These are phyloP conservation scores for Coriaria nepalensis DNA, from an alignment of 306 rosid genomes.

Conservation along the genomic window DNA sequence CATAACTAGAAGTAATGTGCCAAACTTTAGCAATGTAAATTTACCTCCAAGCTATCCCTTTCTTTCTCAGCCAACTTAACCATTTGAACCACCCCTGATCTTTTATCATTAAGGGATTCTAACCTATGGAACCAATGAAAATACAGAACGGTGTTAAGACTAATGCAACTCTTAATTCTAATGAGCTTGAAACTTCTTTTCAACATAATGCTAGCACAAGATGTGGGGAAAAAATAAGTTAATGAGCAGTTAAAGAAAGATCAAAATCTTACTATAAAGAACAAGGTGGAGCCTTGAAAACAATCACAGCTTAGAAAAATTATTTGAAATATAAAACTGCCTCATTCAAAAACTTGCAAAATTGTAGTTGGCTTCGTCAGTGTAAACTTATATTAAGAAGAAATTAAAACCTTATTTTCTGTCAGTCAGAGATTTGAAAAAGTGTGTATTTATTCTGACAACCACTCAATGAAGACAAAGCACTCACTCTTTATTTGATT, in stretches of 20 bases:
- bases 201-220: background rate
- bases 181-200: too few relatives aligned
- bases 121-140: slow-evolving; percentile 42
- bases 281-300: too few relatives aligned
- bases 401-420: too few relatives aligned
- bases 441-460: background rate
- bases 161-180: too few relatives aligned
- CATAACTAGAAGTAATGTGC: slow-evolving; percentile 1
- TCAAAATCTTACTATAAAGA: background rate
- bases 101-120: slow-evolving; percentile 72
- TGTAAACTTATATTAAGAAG: too few relatives aligned
- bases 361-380: too few relatives aligned
- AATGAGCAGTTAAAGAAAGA: background rate
- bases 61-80: slow-evolving; percentile 96
- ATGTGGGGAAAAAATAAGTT: background rate
- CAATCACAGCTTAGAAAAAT: too few relatives aligned
- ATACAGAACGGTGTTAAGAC: background rate
- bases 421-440: too few relatives aligned
- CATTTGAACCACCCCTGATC: slow-evolving; percentile 94
- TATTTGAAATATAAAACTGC: too few relatives aligned
- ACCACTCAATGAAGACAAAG: slow-evolving; percentile 11
- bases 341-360: too few relatives aligned
- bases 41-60: slow-evolving; percentile 84
- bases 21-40: slow-evolving; percentile 15
- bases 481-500: slow-evolving; percentile 65